These are phyloP conservation scores for Phalaenopsis aphrodite DNA, from an alignment of 106 monocot genomes.

Conservation along the genomic window DNA sequence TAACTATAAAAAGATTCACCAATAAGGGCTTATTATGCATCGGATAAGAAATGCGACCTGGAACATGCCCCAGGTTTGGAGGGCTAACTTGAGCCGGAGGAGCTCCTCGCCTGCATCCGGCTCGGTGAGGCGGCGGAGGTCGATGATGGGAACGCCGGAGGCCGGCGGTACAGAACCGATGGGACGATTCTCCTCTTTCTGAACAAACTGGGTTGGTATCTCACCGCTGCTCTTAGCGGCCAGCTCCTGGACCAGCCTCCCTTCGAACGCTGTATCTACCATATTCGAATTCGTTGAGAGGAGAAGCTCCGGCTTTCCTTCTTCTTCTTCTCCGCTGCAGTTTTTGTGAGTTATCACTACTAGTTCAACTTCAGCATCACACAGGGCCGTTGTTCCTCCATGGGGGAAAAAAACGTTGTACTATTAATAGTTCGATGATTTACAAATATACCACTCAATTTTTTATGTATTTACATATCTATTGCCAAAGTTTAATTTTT, in stretches of 20 bases:
- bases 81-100: not conserved
- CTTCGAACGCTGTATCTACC: not conserved
- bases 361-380: no score
- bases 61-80: constrained; percentile 5
- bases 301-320: no score
- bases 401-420: no score
- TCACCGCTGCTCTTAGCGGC: not conserved
- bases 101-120: not conserved
- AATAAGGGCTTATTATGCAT: no score
- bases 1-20: not conserved
- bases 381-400: no score
- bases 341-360: no score
- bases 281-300: not conserved
- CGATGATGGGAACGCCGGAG: not conserved
- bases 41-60: not conserved
- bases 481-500: no score
- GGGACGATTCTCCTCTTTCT: constrained; percentile 8
- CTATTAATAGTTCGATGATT: no score
- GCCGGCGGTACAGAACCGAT: not conserved
- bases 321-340: no score
- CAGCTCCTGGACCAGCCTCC: constrained; percentile 1
- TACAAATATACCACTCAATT: no score
- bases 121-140: not conserved
- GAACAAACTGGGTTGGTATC: constrained; percentile 1
- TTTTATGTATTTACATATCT: no score